Base-by-base conservation (phyloP, 148 eudicot species). In the Cornus kousa region DNA sequence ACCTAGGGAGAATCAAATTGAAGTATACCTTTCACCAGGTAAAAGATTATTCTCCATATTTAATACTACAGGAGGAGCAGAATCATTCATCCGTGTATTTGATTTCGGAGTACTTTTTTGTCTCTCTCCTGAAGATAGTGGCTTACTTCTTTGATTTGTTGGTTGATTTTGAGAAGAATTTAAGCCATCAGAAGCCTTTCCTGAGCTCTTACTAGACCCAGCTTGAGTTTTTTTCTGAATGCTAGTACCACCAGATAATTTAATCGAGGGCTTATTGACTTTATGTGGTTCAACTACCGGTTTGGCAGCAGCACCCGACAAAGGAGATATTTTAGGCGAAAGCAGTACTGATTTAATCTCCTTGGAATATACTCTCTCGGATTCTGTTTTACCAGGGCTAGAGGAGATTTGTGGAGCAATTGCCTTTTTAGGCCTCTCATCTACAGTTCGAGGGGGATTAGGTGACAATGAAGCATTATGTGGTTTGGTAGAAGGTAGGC, bases 311-410 rank as follows among this genome's bases (percentile, higher is more conserved):
- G 84, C 53, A 71, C 74, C 79, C 39, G 80, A 78, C 67, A n/a
- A 48, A 71, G 93, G 89, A 79, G 95, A 86, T 69, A 70, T 82
- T 69, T 53, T 74, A 13, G 97, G 91, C 22, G 96, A 90, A 57
- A 74, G 74, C 70, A 80, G 66, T 84, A 31, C 84, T 19, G 73
- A 68, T 71, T 80, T 84, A 74, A 77, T 70, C 40, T 87, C 89
- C 81, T 80, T 80, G 65, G 82, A 71, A 16, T 80, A 55, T 50
- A 23, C 76, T 77, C 79, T 86, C 68, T 84, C 88, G 46, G 82
- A 28, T 11, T 82, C 87, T 66, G 77, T 28, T 67, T 80, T 82
- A 70, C 68, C 78, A 24, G 86, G 87, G 81, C 89, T 85, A 68
- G 53, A 75, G 48, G 85, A 81, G 23, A 81, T 48, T 76, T 79